phyloP scores from a whole-genome alignment of 768 basidiomycete species.

The Kwoniella pini region DNA sequence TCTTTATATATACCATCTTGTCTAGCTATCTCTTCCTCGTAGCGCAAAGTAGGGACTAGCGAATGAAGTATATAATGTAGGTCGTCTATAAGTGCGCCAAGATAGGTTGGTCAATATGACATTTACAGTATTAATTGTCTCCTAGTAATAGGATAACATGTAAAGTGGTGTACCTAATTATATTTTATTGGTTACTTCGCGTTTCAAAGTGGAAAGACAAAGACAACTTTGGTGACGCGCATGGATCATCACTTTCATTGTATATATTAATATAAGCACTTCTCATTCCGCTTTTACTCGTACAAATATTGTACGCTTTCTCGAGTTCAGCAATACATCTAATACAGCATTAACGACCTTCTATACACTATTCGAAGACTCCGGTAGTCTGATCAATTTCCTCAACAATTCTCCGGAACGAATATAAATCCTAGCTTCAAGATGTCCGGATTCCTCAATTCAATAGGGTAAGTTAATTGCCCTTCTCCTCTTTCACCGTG shows the following conservation, averaged over 20 bases:
- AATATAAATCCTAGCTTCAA: neutral
- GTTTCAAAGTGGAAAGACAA: constrained; percentile 1
- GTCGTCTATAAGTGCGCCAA: too few relatives aligned
- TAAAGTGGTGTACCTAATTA: too few relatives aligned
- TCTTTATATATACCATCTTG: constrained; percentile 53
- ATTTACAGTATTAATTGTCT: too few relatives aligned
- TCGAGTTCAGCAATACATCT: too few relatives aligned
- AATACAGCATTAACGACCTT: too few relatives aligned
- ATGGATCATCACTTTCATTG: neutral
- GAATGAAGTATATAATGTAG: too few relatives aligned
- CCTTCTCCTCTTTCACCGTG: too few relatives aligned
- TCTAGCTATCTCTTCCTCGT: neutral
- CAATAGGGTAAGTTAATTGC: constrained; percentile 45
- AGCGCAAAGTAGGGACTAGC: too few relatives aligned
- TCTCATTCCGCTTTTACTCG: neutral
- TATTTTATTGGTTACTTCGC: neutral
- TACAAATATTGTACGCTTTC: too few relatives aligned
- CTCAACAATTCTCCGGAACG: neutral
- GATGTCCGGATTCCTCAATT: constrained; percentile 54
- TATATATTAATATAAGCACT: too few relatives aligned
- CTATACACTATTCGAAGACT: neutral
- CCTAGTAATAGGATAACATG: too few relatives aligned
- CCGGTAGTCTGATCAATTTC: neutral
- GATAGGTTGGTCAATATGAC: too few relatives aligned
- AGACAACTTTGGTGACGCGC: constrained; percentile 3